Evolutionary conservation across 2,329 filamentous ascomycete genomes (phyloP).

Genomic region (Sclerotiophoma versabilis): DNA sequence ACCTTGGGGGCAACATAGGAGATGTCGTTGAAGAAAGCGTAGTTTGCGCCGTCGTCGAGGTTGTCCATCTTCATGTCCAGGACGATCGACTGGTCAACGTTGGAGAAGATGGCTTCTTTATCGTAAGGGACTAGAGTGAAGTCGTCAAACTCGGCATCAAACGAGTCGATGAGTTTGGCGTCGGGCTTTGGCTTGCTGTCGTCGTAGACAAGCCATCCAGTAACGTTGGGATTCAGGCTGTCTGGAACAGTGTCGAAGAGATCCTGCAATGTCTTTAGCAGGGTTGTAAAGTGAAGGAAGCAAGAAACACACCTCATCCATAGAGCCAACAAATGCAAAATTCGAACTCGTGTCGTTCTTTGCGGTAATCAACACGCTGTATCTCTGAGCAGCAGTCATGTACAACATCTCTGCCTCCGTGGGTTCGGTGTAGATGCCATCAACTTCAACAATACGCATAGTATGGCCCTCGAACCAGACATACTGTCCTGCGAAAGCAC

Average conservation of each 20-base stretch:
- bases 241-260: slow-evolving; percentile 72
- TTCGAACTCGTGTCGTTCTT: slow-evolving; percentile 61
- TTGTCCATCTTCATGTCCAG: slow-evolving; percentile 69
- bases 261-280: slow-evolving; percentile 37
- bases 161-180: slow-evolving; percentile 65
- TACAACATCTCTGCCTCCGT: slow-evolving; percentile 66
- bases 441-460: slow-evolving; percentile 72
- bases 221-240: slow-evolving; percentile 70
- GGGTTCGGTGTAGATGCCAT: slow-evolving; percentile 71
- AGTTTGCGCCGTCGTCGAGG: slow-evolving; percentile 70
- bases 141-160: slow-evolving; percentile 74
- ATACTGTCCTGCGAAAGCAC: slow-evolving; percentile 74
- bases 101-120: slow-evolving; percentile 63
- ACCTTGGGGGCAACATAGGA: slow-evolving; percentile 79
- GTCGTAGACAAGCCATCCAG: slow-evolving; percentile 64
- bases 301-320: slow-evolving; percentile 51
- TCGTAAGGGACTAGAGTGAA: slow-evolving; percentile 74
- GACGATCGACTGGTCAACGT: slow-evolving; percentile 69
- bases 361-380: slow-evolving; percentile 69
- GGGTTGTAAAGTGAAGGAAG: neutral
- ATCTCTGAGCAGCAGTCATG: slow-evolving; percentile 73
- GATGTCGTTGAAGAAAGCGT: slow-evolving; percentile 72
- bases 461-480: slow-evolving; percentile 73
- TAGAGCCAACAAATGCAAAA: slow-evolving; percentile 66
- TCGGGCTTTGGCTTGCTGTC: slow-evolving; percentile 54